Evolutionary conservation across 495 filamentous ascomycete genomes (phyloP).

Genomic region (Melanomma pulvis-pyrius): DNA sequence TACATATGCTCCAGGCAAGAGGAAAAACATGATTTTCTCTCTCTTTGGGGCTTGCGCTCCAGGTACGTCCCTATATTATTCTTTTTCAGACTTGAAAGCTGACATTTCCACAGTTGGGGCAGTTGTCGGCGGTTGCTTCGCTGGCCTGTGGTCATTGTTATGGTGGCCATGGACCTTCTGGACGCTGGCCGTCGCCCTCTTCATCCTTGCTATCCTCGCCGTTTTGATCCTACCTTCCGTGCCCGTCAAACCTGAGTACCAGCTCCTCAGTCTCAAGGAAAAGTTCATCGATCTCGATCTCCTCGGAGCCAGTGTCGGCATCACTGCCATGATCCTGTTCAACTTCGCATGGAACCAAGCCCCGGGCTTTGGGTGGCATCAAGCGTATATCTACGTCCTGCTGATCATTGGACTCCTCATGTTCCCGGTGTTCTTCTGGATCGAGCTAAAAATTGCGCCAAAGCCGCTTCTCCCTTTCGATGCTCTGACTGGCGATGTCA

Average conservation of each 20-base stretch:
- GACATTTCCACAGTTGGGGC: constrained; percentile 26
- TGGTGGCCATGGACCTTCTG: constrained; percentile 39
- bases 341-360: constrained; percentile 59
- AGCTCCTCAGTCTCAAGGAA: neutral
- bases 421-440: constrained; percentile 47
- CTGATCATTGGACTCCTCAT: constrained; percentile 52
- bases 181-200: constrained; percentile 12
- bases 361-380: constrained; percentile 50
- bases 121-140: constrained; percentile 17
- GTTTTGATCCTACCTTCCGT: constrained; percentile 35
- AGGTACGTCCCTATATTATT: neutral
- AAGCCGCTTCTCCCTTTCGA: constrained; percentile 53
- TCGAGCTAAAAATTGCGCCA: constrained; percentile 46
- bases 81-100: no score
- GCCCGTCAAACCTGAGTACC: constrained; percentile 1
- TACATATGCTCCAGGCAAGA: constrained; percentile 41
- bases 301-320: constrained; percentile 26
- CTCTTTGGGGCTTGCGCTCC: constrained; percentile 36
- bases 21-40: constrained; percentile 32
- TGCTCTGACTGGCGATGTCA: constrained; percentile 46
- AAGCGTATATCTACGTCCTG: constrained; percentile 52
- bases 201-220: constrained; percentile 8
- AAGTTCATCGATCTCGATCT: constrained; percentile 18
- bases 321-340: constrained; percentile 48
- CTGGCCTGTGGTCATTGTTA: neutral